Evolutionary conservation across 495 filamentous ascomycete species (phyloP), one percentile per base, ranked within the genome.

Genomic region (Eremomyces bilateralis): DNA sequence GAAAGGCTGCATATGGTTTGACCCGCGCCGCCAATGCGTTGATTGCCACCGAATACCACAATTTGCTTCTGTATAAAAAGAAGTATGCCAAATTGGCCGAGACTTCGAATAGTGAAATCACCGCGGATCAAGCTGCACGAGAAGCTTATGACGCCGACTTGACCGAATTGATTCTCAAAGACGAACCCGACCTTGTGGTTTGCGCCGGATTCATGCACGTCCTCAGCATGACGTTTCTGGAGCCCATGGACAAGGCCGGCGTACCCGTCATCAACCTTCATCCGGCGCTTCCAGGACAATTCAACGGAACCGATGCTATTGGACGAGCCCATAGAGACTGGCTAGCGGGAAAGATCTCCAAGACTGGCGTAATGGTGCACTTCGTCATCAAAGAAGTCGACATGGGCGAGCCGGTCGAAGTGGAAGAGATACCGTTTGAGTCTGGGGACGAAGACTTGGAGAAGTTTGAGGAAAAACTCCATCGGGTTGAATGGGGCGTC

Each of bases 311-410:
- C 50, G 53, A 67, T 39, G 81, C 79, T 1, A 90, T 94, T 42
- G 64, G 73, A 37, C 63, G 81, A 13, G 83, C 83, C 15, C 76
- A 74, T 52, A 61, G 67, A 21, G 80, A 79, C 33, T 90, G 71
- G 53, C 45, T 73, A 48, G 65, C 65, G 16, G 78, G 76, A 4
- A 69, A 67, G 51, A 66, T 85, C 24, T 65, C 76, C 45, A 70
- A 64, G 50, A 93, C 82, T 1, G 83, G 83, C 1, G 73, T 88
- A n/a, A 93, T 95, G 83, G 71, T 90, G 2, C 83, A 92, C 54
- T 72, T 80, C 48, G 80, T 92, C 30, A 78, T 92, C 43, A 65
- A 62, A 25, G 72, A 84, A 45, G 81, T 91, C 27, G 84, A 92
- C 54, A 66, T 73, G 49, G 84, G 84, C 1, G 61, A 65, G 43